A percentile compares a stretch with the other conserved stretches of the same genome.
These are phyloP conservation scores for Euphorbia corollata DNA, from an alignment of 441 rosid species.

Conservation along the genomic window DNA sequence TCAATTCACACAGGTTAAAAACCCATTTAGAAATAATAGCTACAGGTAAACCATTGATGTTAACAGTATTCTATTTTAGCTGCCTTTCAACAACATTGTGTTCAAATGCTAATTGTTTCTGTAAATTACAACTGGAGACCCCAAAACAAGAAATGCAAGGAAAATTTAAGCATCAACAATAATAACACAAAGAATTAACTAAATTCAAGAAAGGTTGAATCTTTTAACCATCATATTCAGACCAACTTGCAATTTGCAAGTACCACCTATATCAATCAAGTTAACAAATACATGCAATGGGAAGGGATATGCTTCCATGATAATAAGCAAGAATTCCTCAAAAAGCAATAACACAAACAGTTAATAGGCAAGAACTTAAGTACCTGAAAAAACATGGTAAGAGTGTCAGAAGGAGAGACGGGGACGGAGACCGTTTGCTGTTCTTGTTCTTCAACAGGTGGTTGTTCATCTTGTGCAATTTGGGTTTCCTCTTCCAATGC, in stretches of 20 bases:
- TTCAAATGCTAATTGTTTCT: background rate
- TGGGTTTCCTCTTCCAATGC: constrained; percentile 44
- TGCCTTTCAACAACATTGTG: background rate
- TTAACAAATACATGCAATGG: background rate
- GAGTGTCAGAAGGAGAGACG: constrained; percentile 86
- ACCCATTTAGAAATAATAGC: background rate
- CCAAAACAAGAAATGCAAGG: background rate
- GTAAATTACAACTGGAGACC: background rate
- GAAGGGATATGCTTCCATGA: background rate
- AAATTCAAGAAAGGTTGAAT: too few species aligned
- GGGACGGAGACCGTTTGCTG: constrained; percentile 69
- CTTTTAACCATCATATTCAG: background rate
- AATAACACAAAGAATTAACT: too few species aligned
- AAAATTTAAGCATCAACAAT: background rate
- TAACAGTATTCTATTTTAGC: background rate
- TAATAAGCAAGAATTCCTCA: background rate
- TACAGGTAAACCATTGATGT: background rate
- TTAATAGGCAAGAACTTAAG: background rate
- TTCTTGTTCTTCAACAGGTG: constrained; percentile 20
- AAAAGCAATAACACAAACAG: background rate
- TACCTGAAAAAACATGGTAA: constrained; percentile 82
- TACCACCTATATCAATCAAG: background rate
- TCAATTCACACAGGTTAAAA: background rate
- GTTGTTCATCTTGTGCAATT: constrained; percentile 23
- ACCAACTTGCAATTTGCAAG: background rate